Conservation (phyloP, 306 rosid species). For the Mimosa bimucronata region DNA sequence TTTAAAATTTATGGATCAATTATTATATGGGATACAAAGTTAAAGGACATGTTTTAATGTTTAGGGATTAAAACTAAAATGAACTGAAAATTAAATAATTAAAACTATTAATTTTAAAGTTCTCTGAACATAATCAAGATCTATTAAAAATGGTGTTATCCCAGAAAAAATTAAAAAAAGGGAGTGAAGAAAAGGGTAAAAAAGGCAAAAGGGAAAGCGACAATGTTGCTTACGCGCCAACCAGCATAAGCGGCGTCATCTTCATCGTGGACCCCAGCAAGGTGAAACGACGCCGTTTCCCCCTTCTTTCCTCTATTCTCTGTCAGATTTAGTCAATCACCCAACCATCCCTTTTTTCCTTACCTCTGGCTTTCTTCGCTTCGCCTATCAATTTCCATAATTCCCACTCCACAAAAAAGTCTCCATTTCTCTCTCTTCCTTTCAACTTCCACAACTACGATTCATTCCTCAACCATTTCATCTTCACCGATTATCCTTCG, state of each 20-base stretch:
- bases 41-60: too few species aligned
- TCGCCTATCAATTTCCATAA: slow-evolving; percentile 2
- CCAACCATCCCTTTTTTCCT: neutral
- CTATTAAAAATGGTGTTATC: too few species aligned
- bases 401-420: slow-evolving; percentile 38
- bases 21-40: too few species aligned
- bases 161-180: too few species aligned
- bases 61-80: too few species aligned
- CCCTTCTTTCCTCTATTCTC: neutral
- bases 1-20: too few species aligned
- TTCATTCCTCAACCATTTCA: neutral
- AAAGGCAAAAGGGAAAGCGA: too few species aligned
- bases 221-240: slow-evolving; percentile 44
- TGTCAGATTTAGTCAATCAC: neutral
- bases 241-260: slow-evolving; percentile 37
- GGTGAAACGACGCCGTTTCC: slow-evolving; percentile 40
- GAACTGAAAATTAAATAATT: too few species aligned
- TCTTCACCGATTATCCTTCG: neutral
- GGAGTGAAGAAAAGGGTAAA: too few species aligned
- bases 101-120: too few species aligned
- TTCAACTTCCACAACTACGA: neutral
- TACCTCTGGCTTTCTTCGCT: neutral
- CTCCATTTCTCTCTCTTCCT: slow-evolving; percentile 9
- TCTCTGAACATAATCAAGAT: too few species aligned
- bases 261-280: neutral